These are phyloP conservation scores for Metroxylon sagu DNA, from an alignment of 176 grass and related monocot species.

Conservation along the genomic window DNA sequence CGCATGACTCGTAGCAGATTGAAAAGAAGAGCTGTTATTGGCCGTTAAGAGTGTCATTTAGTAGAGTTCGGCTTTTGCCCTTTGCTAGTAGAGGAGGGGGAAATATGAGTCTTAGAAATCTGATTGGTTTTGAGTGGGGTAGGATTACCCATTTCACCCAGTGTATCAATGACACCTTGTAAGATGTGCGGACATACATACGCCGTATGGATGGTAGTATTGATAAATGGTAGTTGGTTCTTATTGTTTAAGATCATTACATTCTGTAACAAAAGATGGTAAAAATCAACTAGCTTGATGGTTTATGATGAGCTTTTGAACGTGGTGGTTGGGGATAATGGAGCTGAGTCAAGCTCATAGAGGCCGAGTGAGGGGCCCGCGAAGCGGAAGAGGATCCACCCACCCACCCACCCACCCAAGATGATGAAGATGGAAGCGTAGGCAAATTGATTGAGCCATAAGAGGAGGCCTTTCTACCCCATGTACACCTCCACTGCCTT, in stretches of 20 bases:
- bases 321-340: constrained; percentile 38
- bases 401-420: no score
- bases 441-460: constrained; percentile 91
- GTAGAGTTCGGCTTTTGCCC: neutral
- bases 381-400: constrained; percentile 91
- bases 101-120: neutral
- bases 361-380: constrained; percentile 61
- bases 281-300: no score
- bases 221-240: no score
- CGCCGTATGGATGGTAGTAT: no score
- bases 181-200: no score
- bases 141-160: neutral
- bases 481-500: constrained; percentile 76
- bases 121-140: neutral
- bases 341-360: constrained; percentile 76
- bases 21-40: constrained; percentile 18
- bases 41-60: neutral
- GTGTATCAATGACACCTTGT: no score
- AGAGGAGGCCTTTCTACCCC: constrained; percentile 80
- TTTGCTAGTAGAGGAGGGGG: neutral
- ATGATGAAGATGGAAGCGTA: constrained; percentile 81
- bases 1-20: constrained; percentile 12
- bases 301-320: constrained; percentile 13
- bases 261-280: no score
- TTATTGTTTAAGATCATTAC: no score